phyloP scores from a whole-genome alignment of 2,329 filamentous ascomycete species.

The Orbilia ellipsospora region DNA sequence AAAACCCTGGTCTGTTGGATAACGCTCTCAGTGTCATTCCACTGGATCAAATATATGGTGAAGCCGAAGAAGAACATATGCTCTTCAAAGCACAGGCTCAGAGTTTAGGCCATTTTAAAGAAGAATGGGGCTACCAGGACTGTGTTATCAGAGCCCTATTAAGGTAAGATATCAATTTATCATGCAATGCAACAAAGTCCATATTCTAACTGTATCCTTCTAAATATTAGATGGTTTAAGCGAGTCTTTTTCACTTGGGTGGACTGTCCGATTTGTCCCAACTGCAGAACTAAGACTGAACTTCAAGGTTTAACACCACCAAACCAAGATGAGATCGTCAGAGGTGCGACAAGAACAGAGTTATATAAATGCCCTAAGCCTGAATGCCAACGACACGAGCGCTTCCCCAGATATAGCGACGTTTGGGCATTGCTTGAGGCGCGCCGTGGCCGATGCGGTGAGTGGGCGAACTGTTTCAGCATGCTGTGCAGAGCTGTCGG shows the following conservation, averaged over 20 bases:
- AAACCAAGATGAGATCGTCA: conserved; percentile 87
- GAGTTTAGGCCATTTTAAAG: conserved; percentile 82
- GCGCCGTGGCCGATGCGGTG: conserved; percentile 84
- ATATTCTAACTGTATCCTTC: conserved; percentile 1
- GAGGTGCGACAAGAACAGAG: conserved; percentile 87
- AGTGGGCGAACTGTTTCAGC: conserved; percentile 98
- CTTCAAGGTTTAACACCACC: conserved; percentile 85
- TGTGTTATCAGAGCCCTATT: conserved; percentile 90
- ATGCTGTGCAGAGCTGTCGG: conserved; percentile 97
- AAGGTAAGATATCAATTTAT: conserved; percentile 68
- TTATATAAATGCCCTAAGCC: conserved; percentile 85
- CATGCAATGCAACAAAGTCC: not conserved
- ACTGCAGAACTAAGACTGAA: conserved; percentile 84
- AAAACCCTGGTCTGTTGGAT: conserved; percentile 93
- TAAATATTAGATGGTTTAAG: conserved; percentile 83
- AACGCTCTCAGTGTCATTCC: conserved; percentile 89
- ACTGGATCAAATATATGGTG: conserved; percentile 87
- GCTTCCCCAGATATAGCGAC: conserved; percentile 94
- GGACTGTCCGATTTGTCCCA: conserved; percentile 88
- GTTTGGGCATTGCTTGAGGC: conserved; percentile 93
- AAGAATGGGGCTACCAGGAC: conserved; percentile 97
- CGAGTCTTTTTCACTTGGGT: conserved; percentile 95
- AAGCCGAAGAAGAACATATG: conserved; percentile 93
- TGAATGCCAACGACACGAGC: conserved; percentile 80
- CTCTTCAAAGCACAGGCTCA: conserved; percentile 87